Percentiles rank a stretch among this genome's conserved stretches.
phyloP scores from a whole-genome alignment of 345 rosid genomes.

The Alliaria petiolata region DNA sequence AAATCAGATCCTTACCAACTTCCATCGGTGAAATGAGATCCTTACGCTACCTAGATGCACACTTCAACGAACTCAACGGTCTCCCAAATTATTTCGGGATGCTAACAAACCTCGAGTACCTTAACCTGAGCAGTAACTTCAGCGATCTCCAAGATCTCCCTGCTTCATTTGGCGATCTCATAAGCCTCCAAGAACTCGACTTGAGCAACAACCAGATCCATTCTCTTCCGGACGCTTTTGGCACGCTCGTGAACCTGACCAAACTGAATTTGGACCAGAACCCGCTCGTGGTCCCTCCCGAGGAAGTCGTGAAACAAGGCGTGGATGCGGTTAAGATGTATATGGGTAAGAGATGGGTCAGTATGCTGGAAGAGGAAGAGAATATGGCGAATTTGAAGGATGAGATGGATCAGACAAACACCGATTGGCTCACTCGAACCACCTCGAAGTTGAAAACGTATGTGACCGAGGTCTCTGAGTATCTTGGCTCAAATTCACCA shows the following conservation, averaged over 20 bases:
- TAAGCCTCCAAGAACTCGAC: conserved; percentile 76
- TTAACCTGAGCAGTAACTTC: conserved; percentile 74
- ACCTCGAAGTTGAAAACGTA: conserved; percentile 66
- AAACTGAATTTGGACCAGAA: conserved; percentile 71
- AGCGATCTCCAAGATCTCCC: conserved; percentile 76
- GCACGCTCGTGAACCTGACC: conserved; percentile 63
- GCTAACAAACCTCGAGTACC: conserved; percentile 66
- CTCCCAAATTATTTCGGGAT: conserved; percentile 62
- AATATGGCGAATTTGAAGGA: conserved; percentile 40
- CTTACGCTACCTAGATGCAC: conserved; percentile 64
- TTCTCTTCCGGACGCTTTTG: conserved; percentile 78
- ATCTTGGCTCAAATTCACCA: conserved; percentile 41
- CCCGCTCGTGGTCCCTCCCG: conserved; percentile 69
- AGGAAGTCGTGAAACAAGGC: conserved; percentile 59
- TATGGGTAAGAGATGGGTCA: conserved; percentile 78
- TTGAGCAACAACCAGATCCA: conserved; percentile 87
- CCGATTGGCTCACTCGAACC: conserved; percentile 83
- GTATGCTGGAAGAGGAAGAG: conserved; percentile 70
- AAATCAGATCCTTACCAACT: conserved; percentile 67
- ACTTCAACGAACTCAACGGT: conserved; percentile 73
- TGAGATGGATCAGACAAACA: conserved; percentile 43
- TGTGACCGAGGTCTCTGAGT: conserved; percentile 47
- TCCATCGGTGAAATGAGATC: conserved; percentile 72
- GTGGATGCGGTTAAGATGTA: conserved; percentile 63
- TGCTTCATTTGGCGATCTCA: conserved; percentile 67